These are phyloP conservation scores for Ilyonectria destructans DNA, from an alignment of 2,329 filamentous ascomycete genomes.

Conservation along the genomic window DNA sequence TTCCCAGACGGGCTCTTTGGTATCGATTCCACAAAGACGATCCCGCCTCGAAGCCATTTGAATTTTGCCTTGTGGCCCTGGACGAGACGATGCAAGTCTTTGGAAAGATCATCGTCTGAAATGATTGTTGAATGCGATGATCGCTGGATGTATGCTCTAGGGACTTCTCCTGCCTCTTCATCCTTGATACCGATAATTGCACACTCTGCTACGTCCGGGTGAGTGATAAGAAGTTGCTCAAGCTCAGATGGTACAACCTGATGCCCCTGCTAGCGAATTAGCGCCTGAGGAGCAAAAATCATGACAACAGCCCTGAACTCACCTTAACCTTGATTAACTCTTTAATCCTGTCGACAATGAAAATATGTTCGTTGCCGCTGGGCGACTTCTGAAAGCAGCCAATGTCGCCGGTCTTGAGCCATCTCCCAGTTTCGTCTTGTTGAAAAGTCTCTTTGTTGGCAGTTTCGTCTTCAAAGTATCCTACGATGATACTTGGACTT, in stretches of 20 bases:
- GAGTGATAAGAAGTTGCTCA: background rate
- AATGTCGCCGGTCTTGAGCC: slow-evolving; percentile 89
- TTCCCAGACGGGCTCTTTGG: slow-evolving; percentile 5
- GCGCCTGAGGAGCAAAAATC: too few relatives aligned
- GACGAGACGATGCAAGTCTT: background rate
- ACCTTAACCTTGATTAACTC: slow-evolving; percentile 84
- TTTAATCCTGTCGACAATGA: slow-evolving; percentile 82
- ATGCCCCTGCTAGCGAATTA: background rate
- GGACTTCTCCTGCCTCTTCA: background rate
- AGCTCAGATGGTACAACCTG: slow-evolving; percentile 1
- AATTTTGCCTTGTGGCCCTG: background rate
- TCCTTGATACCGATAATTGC: background rate
- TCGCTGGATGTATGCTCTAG: background rate
- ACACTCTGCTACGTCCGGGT: background rate
- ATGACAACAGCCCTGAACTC: slow-evolving; percentile 17
- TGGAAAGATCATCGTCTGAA: background rate
- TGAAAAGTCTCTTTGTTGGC: slow-evolving; percentile 85
- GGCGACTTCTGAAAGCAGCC: slow-evolving; percentile 76
- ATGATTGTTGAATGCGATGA: background rate
- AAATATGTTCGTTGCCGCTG: slow-evolving; percentile 82
- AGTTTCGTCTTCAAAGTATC: slow-evolving; percentile 88
- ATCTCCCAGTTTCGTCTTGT: slow-evolving; percentile 75
- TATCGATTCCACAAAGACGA: background rate
- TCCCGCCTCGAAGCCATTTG: background rate
- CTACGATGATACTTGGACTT: slow-evolving; percentile 81